Base-by-base conservation (phyloP, 129 eudicot genomes). In the Mikania micrantha region DNA sequence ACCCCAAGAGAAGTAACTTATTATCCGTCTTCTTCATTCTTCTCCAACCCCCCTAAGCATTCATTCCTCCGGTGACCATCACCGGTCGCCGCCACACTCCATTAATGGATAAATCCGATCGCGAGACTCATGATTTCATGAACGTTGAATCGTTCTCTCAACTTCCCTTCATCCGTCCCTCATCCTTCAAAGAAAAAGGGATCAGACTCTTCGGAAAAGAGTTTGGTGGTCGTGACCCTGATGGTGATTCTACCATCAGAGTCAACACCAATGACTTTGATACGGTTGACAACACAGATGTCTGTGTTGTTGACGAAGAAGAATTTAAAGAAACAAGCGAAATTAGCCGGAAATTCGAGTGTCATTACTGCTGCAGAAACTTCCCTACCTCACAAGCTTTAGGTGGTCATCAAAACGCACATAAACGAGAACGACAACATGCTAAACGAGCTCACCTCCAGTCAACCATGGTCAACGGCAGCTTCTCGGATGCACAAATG, bases 381-480 rank as follows among this genome's bases (percentile, higher is more conserved):
- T 94, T 94, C 82, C 99, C 99, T 1, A 94, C 99, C 2, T 94
- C 99, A 1, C 99, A 94, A 76, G 99, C 99, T 22, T 70, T 94
- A 6, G 99, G 99, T n/a, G 99, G 99, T 21, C 99, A 94, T 60
- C 99, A 94, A 45, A 94, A 94, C 79, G 99, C 99, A 2, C 99
- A 94, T 77, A 94, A 94, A 65, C 63, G 99, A 66, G 99, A 94
- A 69, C 83, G 99, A 8, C 99, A 94, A 62, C 93, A 94, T 44
- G 99, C 99, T 0, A 94, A 94, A 70, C 62, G 99, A 6, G 99
- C 94, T 44, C 93, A 93, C 60, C 83, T 93, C 17, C 99, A 93
- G 44, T 83, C 94, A n/a, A 76, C 87, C 36, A 78, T 84, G 83
- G 72, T 74, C 65, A 80, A 81, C 64, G 74, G 79, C 5, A 67